Evolutionary conservation across 345 rosid species (phyloP).

Genomic region (Schrenkiella parvula): DNA sequence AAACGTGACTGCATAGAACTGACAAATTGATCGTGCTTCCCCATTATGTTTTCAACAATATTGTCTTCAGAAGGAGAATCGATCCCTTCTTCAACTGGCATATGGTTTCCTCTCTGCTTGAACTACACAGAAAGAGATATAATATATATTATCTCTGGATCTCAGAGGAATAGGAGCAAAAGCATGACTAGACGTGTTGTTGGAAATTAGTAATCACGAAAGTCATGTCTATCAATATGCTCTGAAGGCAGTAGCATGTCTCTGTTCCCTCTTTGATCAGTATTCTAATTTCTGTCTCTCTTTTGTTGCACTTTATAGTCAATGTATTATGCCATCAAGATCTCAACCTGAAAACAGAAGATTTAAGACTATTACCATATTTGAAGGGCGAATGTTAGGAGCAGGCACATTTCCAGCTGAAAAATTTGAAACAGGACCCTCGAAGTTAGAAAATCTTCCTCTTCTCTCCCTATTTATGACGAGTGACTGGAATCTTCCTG

Average conservation of each 20-base stretch:
- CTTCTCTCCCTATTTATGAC: slow-evolving; percentile 69
- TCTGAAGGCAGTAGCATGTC: not conserved
- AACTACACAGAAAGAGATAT: slow-evolving; percentile 33
- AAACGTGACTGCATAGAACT: slow-evolving; percentile 93
- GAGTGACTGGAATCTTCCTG: slow-evolving; percentile 68
- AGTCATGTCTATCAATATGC: not conserved
- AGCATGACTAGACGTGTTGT: not conserved
- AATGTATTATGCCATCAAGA: slow-evolving; percentile 11
- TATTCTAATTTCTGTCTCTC: not conserved
- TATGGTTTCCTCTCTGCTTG: slow-evolving; percentile 59
- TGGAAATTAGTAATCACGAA: not conserved
- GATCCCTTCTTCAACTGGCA: slow-evolving; percentile 50
- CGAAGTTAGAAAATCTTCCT: slow-evolving; percentile 56
- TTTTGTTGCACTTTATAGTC: slow-evolving; percentile 7
- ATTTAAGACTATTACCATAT: slow-evolving; percentile 39
- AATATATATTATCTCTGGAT: slow-evolving; percentile 4
- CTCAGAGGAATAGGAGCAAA: not conserved
- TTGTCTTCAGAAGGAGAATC: slow-evolving; percentile 66
- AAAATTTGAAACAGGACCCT: slow-evolving; percentile 44
- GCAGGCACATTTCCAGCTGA: slow-evolving; percentile 42
- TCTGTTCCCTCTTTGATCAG: not conserved
- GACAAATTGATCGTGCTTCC: slow-evolving; percentile 70
- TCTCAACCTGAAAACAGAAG: not conserved
- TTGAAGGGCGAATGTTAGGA: slow-evolving; percentile 43
- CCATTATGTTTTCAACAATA: slow-evolving; percentile 64